These are phyloP conservation scores for Chondrostereum purpureum DNA, from an alignment of 1,284 basidiomycete genomes.

Conservation along the genomic window DNA sequence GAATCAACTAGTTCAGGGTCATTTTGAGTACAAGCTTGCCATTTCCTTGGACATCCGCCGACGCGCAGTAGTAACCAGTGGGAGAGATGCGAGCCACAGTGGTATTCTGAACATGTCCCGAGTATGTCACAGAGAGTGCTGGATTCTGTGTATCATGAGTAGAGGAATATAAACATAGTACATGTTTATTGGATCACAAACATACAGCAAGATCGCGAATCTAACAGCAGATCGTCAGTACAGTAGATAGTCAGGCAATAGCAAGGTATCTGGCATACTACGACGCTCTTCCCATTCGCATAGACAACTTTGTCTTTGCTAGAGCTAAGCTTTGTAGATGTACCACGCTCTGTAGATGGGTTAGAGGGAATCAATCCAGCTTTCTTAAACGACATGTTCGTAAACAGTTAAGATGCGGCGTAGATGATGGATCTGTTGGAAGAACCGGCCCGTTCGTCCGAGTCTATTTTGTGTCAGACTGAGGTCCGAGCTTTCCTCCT, in stretches of 20 bases:
- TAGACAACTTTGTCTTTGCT: slow-evolving; percentile 85
- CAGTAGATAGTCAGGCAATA: not conserved
- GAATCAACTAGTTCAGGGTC: not conserved
- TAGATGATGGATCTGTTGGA: too few species aligned
- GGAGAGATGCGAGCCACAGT: slow-evolving; percentile 92
- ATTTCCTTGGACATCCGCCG: slow-evolving; percentile 75
- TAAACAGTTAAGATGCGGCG: not conserved
- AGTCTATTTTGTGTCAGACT: too few species aligned
- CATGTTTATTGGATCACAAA: too few species aligned
- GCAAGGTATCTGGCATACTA: slow-evolving; percentile 47
- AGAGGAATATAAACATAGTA: slow-evolving; percentile 7
- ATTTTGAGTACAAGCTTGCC: slow-evolving; percentile 37
- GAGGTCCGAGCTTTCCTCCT: too few species aligned
- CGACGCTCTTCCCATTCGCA: slow-evolving; percentile 78
- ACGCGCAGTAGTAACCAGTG: slow-evolving; percentile 93
- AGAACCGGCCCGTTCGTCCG: too few species aligned
- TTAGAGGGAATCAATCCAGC: slow-evolving; percentile 64
- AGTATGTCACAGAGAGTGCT: slow-evolving; percentile 52
- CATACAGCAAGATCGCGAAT: slow-evolving; percentile 45
- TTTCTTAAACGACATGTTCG: slow-evolving; percentile 52
- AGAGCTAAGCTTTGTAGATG: slow-evolving; percentile 77
- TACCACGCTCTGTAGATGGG: slow-evolving; percentile 68
- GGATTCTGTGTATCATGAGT: slow-evolving; percentile 41
- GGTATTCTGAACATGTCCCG: slow-evolving; percentile 78
- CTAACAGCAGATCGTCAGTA: slow-evolving; percentile 18